A percentile compares a stretch with the other conserved stretches of the same genome.
Conservation (phyloP, 1,139 yeast genomes). For the Diutina sp. region DNA sequence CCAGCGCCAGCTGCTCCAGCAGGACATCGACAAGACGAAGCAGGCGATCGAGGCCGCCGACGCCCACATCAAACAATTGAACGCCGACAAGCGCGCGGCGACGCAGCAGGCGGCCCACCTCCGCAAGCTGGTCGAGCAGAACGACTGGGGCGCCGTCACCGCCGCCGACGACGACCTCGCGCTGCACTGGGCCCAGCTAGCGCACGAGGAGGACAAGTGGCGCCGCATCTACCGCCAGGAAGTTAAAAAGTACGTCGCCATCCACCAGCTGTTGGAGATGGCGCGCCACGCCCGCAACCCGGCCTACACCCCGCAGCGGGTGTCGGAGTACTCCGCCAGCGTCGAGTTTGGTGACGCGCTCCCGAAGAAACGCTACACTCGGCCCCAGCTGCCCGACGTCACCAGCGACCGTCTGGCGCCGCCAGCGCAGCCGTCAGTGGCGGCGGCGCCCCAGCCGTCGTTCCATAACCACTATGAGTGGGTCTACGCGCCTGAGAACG, state of each 20-base stretch:
- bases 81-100: constrained; percentile 15
- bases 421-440: not conserved
- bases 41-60: constrained; percentile 15
- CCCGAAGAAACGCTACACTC: constrained; percentile 10
- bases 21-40: constrained; percentile 9
- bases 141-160: constrained; percentile 1
- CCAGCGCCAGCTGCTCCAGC: constrained; percentile 8
- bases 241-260: constrained; percentile 18
- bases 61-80: constrained; percentile 11
- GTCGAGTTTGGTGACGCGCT: constrained; percentile 31
- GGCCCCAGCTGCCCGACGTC: not conserved
- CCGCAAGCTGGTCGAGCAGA: not conserved
- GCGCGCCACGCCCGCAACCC: constrained; percentile 15
- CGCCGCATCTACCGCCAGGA: constrained; percentile 17
- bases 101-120: constrained; percentile 5
- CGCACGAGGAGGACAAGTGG: constrained; percentile 23
- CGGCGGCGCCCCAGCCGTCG: not conserved
- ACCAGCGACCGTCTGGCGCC: not conserved
- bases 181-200: constrained; percentile 7
- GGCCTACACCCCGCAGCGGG: constrained; percentile 19
- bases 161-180: not conserved
- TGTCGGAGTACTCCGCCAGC: constrained; percentile 28
- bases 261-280: constrained; percentile 20
- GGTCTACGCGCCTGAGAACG: not conserved
- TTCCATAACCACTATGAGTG: constrained; percentile 1